phyloP scores from a whole-genome alignment of 257 asterid genomes.

The Capsicum chinense region DNA sequence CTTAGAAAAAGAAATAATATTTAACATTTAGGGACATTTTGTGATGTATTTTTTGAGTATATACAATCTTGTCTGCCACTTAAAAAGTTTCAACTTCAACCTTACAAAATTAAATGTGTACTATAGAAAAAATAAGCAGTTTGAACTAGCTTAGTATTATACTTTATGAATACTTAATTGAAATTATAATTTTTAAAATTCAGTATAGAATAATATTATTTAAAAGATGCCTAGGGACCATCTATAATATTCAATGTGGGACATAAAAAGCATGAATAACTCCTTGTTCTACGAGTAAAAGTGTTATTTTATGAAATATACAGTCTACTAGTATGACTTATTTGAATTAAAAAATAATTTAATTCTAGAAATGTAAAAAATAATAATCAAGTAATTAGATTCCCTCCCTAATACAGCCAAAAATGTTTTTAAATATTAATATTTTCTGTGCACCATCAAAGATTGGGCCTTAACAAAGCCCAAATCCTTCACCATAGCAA shows the following conservation, averaged over 20 bases:
- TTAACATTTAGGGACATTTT: background rate
- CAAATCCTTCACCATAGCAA: background rate
- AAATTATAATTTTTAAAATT: background rate
- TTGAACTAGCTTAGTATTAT: background rate
- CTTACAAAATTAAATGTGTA: background rate
- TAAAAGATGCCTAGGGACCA: background rate
- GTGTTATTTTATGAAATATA: background rate
- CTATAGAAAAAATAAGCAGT: background rate
- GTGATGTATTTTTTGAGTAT: background rate
- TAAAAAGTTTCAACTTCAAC: background rate
- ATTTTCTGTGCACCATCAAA: too few relatives aligned
- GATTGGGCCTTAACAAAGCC: background rate
- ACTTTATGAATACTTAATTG: background rate
- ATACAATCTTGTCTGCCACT: conserved; percentile 27
- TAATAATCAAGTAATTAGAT: background rate
- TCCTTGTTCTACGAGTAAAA: conserved; percentile 14
- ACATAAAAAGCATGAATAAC: background rate
- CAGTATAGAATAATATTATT: background rate
- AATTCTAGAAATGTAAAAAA: background rate
- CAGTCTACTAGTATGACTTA: background rate
- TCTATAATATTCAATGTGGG: background rate
- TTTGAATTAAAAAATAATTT: background rate
- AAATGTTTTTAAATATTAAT: too few relatives aligned
- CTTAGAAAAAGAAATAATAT: background rate
- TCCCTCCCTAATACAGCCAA: background rate